Evolutionary conservation across 345 rosid genomes (phyloP).

Genomic region (Anastatica hierochuntica): DNA sequence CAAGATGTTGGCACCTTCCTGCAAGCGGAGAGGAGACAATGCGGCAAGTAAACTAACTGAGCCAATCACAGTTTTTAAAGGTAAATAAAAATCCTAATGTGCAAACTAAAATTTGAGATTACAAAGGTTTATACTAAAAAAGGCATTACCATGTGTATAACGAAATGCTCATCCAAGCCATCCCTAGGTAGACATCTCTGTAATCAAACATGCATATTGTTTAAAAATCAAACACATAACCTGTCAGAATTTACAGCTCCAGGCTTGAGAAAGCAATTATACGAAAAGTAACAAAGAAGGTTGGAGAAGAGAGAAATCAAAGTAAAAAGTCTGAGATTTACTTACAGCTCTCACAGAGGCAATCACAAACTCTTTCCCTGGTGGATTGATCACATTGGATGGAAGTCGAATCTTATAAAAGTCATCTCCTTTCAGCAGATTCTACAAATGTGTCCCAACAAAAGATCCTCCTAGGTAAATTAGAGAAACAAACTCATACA

Average conservation of each 20-base stretch:
- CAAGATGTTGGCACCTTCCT: conserved; percentile 18
- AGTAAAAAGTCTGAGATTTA: too few species aligned
- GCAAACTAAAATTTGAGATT: neutral
- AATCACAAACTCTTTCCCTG: too few species aligned
- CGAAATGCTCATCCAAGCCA: conserved; percentile 14
- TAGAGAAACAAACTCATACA: too few species aligned
- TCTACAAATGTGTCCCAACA: conserved; percentile 46
- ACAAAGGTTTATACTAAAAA: neutral
- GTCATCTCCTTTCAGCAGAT: conserved; percentile 62
- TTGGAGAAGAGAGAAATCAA: too few species aligned
- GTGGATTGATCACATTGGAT: conserved; percentile 67
- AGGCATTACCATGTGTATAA: conserved; percentile 10
- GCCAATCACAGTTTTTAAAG: too few species aligned
- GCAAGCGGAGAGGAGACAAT: neutral
- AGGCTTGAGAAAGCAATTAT: too few species aligned
- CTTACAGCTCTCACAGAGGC: conserved; percentile 91
- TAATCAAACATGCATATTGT: neutral
- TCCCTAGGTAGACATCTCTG: conserved; percentile 16
- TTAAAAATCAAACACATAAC: neutral
- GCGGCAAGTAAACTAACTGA: neutral
- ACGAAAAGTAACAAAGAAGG: neutral
- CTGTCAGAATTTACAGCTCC: too few species aligned
- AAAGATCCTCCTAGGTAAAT: too few species aligned
- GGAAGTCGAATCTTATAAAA: conserved; percentile 85
- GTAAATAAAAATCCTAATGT: too few species aligned